A percentile compares a stretch with the other conserved stretches of the same genome.
Evolutionary conservation across 306 rosid genomes (phyloP).

Genomic region (Vigna hirtella): DNA sequence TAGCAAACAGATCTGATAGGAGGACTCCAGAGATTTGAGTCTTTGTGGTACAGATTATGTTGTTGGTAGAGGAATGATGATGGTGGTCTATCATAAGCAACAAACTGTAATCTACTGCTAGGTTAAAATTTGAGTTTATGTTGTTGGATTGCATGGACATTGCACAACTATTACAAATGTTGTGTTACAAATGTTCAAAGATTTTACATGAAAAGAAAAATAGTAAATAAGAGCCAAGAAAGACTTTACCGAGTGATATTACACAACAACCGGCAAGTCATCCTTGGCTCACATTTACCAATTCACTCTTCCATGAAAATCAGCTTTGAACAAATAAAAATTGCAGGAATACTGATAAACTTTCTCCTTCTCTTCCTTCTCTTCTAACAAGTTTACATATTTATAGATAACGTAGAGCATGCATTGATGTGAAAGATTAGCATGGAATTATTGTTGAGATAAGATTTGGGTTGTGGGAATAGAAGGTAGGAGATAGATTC

Average conservation of each 20-base stretch:
- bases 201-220: slow-evolving; percentile 13
- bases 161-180: no score
- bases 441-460: not conserved
- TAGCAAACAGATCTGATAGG: no score
- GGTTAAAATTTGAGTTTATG: no score
- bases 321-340: not conserved
- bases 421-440: not conserved
- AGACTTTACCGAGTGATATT: not conserved
- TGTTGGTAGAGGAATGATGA: no score
- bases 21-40: no score
- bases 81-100: no score
- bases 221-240: not conserved
- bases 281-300: slow-evolving; percentile 41
- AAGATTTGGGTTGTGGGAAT: not conserved
- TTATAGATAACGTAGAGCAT: not conserved
- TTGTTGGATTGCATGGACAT: no score
- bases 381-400: not conserved
- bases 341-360: not conserved
- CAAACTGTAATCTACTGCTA: no score
- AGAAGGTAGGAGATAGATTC: slow-evolving; percentile 2
- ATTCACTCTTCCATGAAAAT: not conserved
- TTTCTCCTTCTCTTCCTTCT: not conserved
- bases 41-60: no score
- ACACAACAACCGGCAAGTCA: slow-evolving; percentile 34
- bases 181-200: no score